Evolutionary conservation across 768 basidiomycete genomes (phyloP).

Genomic region (Agrocybe chaxingu): DNA sequence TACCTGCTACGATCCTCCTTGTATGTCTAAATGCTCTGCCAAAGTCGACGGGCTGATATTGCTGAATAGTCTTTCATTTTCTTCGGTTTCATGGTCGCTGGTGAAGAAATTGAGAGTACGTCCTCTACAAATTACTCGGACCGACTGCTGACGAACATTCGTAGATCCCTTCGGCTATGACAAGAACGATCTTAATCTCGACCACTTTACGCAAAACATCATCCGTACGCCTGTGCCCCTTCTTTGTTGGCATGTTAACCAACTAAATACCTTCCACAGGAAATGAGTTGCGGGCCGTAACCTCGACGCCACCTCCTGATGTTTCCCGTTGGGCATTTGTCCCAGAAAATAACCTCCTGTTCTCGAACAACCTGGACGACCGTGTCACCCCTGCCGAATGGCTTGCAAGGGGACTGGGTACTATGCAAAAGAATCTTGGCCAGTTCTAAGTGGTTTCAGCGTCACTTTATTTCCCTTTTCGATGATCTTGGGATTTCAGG

Average conservation of each 20-base stretch:
- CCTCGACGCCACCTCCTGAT: conserved; percentile 57
- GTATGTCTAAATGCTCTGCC: conserved; percentile 28
- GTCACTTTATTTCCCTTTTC: neutral
- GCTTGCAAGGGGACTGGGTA: conserved; percentile 44
- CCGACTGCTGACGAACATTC: conserved; percentile 1
- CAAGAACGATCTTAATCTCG: conserved; percentile 71
- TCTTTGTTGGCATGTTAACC: no score
- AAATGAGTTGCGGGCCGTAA: conserved; percentile 61
- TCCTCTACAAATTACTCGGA: neutral
- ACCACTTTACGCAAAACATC: conserved; percentile 69
- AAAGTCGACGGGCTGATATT: conserved; percentile 3
- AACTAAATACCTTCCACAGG: conserved; percentile 22
- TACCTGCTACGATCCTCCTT: conserved; percentile 54
- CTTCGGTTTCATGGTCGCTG: conserved; percentile 72
- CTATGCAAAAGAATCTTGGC: conserved; percentile 41
- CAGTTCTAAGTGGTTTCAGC: conserved; percentile 9
- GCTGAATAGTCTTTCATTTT: conserved; percentile 55
- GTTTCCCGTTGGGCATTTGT: conserved; percentile 60
- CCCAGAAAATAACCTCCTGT: conserved; percentile 54
- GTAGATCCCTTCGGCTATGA: conserved; percentile 60
- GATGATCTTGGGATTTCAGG: neutral
- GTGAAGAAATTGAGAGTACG: conserved; percentile 74
- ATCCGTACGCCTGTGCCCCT: conserved; percentile 36
- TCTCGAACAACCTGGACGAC: conserved; percentile 36
- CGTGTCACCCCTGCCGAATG: conserved; percentile 53